Base-by-base conservation (phyloP, 306 rosid species). In the Casuarina equisetifolia region DNA sequence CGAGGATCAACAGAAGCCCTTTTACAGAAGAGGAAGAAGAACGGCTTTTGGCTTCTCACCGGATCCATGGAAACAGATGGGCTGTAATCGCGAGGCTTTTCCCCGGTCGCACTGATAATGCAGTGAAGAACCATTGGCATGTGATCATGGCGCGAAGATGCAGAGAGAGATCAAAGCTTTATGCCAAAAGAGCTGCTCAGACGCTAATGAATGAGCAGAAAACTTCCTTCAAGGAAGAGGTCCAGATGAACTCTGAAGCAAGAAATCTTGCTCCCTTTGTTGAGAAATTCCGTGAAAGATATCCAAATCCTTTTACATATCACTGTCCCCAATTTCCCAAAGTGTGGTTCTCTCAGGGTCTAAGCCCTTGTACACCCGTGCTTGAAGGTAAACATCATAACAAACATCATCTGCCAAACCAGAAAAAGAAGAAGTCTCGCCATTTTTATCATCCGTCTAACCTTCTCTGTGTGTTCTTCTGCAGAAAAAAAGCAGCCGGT, bases 121-220 rank as follows among this genome's bases (percentile, higher is more conserved):
- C 98, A 1, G 97, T 95, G 16, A 95, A 95, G 86, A 95, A 95
- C 70, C 98, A 95, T 63, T 95, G 98, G 97, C 98, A 95, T 69
- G 98, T 95, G 7, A 92, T 92, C 86, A 92, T 92, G 97, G 97
- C 98, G 1, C 83, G 98, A 59, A 83, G 82, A 39, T 83, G 91
- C 43, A 68, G 94, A 50, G 92, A 88, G 67, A 87, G 80, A 12
- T 89, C 93, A 1, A 92, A 91, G 74, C 78, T 82, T 72, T 83
- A 80, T 58, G 78, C 90, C 73, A 90, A 79, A 79, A 89, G 82
- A 17, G 57, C 71, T 44, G 80, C 69, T 32, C 82, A 79, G 10
- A 59, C 52, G 3, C 36, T 66, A 6, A 8, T 32, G 58, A 54
- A 38, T 39, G 59, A 66, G 4, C 71, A 73, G 3, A 51, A 62